These are phyloP conservation scores for Rugosomyces carneus DNA, from an alignment of 1,284 basidiomycete genomes.

Conservation along the genomic window DNA sequence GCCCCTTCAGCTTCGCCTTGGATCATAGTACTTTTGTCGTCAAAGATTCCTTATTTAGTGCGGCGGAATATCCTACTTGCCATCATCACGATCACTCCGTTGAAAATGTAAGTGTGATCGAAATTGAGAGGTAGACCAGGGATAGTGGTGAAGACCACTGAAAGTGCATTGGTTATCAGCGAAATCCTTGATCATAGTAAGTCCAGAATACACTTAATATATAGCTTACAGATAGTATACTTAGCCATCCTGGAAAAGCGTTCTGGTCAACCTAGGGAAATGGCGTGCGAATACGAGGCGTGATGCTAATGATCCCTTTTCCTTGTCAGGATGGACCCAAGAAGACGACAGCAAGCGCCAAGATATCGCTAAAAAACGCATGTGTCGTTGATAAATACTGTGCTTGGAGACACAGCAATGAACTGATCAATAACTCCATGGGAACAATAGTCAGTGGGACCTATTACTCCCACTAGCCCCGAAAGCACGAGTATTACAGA, in stretches of 20 bases:
- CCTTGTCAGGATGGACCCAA: not conserved
- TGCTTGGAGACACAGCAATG: constrained; percentile 10
- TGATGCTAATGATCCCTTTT: not conserved
- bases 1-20: not conserved
- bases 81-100: constrained; percentile 7
- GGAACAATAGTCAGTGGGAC: constrained; percentile 13
- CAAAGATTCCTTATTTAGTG: constrained; percentile 7
- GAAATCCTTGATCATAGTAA: constrained; percentile 1
- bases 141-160: not conserved
- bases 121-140: constrained; percentile 1
- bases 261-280: constrained; percentile 13
- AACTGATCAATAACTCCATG: constrained; percentile 4
- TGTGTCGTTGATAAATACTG: constrained; percentile 13
- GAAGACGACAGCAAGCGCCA: constrained; percentile 11
- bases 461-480: constrained; percentile 7
- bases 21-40: not conserved
- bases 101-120: constrained; percentile 2
- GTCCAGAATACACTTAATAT: no score
- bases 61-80: constrained; percentile 10
- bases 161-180: constrained; percentile 5
- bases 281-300: constrained; percentile 7
- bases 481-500: constrained; percentile 12
- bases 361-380: constrained; percentile 18
- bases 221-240: constrained; percentile 15
- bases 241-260: constrained; percentile 15